These are phyloP conservation scores for Dinochytrium kinnereticum DNA, from an alignment of 371 early-diverging fungal species.

Conservation along the genomic window DNA sequence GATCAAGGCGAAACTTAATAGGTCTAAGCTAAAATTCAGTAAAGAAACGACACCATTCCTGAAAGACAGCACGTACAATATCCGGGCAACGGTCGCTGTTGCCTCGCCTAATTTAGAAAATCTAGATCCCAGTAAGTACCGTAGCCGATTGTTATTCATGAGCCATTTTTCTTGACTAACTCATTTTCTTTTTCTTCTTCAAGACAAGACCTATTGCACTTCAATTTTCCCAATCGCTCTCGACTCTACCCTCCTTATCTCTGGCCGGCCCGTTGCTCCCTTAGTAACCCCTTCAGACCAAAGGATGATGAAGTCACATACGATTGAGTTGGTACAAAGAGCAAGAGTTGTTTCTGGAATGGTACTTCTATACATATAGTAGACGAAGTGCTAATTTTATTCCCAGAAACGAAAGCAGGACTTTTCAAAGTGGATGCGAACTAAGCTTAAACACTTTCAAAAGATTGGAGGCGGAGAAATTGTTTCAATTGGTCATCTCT, in stretches of 20 bases:
- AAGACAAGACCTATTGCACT: slow-evolving; percentile 26
- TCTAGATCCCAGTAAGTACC: slow-evolving; percentile 34
- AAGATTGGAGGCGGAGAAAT: slow-evolving; percentile 47
- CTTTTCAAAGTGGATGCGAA: slow-evolving; percentile 55
- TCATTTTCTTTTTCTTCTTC: not conserved
- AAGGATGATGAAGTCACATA: slow-evolving; percentile 55
- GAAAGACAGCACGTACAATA: slow-evolving; percentile 50
- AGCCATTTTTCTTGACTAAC: no score
- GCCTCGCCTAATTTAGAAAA: slow-evolving; percentile 38
- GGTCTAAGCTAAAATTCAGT: slow-evolving; percentile 73
- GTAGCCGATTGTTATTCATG: no score
- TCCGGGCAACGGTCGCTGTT: slow-evolving; percentile 40
- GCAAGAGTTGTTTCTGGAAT: slow-evolving; percentile 37
- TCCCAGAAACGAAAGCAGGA: slow-evolving; percentile 57
- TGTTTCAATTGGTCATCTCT: slow-evolving; percentile 42
- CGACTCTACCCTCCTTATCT: slow-evolving; percentile 25
- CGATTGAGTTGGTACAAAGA: slow-evolving; percentile 54
- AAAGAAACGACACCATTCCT: slow-evolving; percentile 83
- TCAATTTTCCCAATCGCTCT: slow-evolving; percentile 38
- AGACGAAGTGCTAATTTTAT: no score
- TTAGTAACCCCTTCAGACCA: slow-evolving; percentile 52
- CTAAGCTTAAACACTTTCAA: slow-evolving; percentile 49
- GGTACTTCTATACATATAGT: no score
- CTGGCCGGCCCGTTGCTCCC: slow-evolving; percentile 42
- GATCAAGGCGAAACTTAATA: slow-evolving; percentile 80